These are phyloP conservation scores for Euryodendron excelsum DNA, from an alignment of 148 eudicot genomes.

Conservation along the genomic window DNA sequence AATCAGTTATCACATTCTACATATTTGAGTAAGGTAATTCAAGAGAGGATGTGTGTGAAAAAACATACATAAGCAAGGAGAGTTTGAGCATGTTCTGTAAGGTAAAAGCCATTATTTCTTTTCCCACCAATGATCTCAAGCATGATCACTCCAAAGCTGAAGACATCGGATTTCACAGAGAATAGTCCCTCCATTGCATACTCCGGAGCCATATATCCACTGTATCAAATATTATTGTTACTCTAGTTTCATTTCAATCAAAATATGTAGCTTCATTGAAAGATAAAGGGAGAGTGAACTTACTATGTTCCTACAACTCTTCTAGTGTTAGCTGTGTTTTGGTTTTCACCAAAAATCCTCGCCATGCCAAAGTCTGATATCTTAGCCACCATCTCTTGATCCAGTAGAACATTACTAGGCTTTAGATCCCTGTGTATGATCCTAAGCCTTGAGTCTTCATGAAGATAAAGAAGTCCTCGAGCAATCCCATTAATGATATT, in stretches of 20 bases:
- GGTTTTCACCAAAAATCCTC: constrained; percentile 26
- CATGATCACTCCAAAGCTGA: constrained; percentile 41
- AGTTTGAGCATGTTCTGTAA: constrained; percentile 14
- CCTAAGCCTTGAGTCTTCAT: constrained; percentile 20
- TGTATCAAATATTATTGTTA: constrained; percentile 15
- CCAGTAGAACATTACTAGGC: constrained; percentile 21
- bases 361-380: constrained; percentile 35
- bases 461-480: constrained; percentile 24
- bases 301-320: constrained; percentile 34
- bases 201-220: constrained; percentile 52
- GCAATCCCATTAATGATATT: constrained; percentile 20
- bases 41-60: not conserved
- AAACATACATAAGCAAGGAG: constrained; percentile 37
- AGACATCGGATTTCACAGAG: constrained; percentile 41
- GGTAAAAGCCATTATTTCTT: constrained; percentile 21
- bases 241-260: not conserved
- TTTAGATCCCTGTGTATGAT: constrained; percentile 31
- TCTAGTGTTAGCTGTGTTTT: constrained; percentile 20
- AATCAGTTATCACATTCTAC: not conserved
- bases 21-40: not conserved
- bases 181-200: constrained; percentile 43
- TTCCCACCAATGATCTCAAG: constrained; percentile 37
- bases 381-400: constrained; percentile 22
- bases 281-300: not conserved
- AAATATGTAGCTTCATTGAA: not conserved